Percentiles rank a stretch among this genome's conserved stretches.
phyloP scores from a whole-genome alignment of 352 stramenopile genomes.

The Blastocystis hominis region DNA sequence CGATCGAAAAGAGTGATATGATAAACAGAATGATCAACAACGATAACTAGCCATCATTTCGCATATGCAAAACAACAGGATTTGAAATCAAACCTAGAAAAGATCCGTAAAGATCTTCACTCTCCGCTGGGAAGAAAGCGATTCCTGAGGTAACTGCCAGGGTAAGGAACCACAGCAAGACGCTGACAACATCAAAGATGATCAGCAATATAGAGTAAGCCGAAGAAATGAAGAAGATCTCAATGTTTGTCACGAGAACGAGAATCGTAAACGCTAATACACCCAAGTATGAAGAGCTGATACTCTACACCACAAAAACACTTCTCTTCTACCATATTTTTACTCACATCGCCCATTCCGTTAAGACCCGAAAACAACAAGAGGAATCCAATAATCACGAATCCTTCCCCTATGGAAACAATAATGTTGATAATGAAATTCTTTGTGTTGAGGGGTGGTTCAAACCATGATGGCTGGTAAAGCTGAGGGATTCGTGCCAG shows the following conservation, averaged over 20 bases:
- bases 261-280: constrained; percentile 8
- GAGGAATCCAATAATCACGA: constrained; percentile 16
- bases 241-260: not conserved
- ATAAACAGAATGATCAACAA: constrained; percentile 15
- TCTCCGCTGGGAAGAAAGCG: constrained; percentile 23
- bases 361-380: not conserved
- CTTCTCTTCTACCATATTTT: not conserved
- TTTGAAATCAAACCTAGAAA: constrained; percentile 23
- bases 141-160: not conserved
- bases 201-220: not conserved
- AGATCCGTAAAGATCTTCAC: constrained; percentile 30
- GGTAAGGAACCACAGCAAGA: constrained; percentile 20
- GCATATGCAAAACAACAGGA: not conserved
- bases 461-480: not conserved
- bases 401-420: not conserved
- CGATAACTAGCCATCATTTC: not conserved
- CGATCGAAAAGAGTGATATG: not conserved
- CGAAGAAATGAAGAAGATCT: constrained; percentile 36
- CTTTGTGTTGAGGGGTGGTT: not conserved
- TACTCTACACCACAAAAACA: not conserved
- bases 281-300: constrained; percentile 35
- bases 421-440: not conserved
- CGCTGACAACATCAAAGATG: not conserved
- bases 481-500: constrained; percentile 3
- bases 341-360: not conserved